Evolutionary conservation across 208 protist genomes (phyloP), one percentile per base, ranked within the genome.

Genomic region (Leishmania amazonensis): DNA sequence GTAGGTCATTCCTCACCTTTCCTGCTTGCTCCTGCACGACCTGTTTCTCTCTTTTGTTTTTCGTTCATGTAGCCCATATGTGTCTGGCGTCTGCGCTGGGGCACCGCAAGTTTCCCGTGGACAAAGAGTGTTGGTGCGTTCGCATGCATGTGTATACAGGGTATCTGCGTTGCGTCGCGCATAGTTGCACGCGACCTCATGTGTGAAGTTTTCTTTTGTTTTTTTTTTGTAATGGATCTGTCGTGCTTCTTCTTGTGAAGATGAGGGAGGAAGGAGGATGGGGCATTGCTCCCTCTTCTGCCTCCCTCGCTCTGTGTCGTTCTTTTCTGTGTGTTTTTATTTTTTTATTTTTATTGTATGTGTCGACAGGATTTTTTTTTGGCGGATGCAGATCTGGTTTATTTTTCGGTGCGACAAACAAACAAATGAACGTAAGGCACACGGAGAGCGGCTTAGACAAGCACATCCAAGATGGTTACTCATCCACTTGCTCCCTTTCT

Each of bases 21-120:
- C 35, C 0, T 81, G 73, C 72, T 65, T 79, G 45, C 53, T 82
- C 64, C 58, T 79, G 28, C 81, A 65, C 45, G 42, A 13, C 17
- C 75, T 13, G 28, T 40, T 54, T 81, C 60, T 81, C 60, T 81
- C 64, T 79, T 83, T 51, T 84, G 45, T 58, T 53, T 67, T n/a
- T 74, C 53, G 11, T 45, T 79, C 72, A 2, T 40, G 11, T 49
- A 54, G 6, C n/a, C 49, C 4, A 60, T 42, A 9, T 76, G 70
- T 35, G 24, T 24, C 13, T 60, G 28, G 3, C 4, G n/a, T 73
- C 28, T 73, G 38, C 24, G 28, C 53, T 28, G 53, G 28, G n/a
- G 67, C 38, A n/a, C 38, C 21, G 19, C 38, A 49, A 21, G 35
- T 31, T 17, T 19, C 2, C 7, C 3, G 7, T 49, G 67, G 6